Base-by-base conservation (phyloP, 768 basidiomycete species). In the Leucocoprinus birnbaumii region DNA sequence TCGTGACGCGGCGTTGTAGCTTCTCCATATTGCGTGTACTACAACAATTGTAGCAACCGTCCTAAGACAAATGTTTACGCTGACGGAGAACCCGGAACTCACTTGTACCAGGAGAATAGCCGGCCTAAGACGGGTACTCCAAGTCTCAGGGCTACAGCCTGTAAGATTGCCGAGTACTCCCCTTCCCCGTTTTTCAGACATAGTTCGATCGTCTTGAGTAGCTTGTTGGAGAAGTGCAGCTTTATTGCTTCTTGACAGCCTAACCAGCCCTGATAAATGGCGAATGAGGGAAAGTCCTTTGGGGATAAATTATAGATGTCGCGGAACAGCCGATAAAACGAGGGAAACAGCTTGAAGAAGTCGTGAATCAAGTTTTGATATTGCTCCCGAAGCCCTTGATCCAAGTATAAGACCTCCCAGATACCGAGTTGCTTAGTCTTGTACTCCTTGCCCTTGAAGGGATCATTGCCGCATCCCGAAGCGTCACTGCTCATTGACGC, bases 221-320 rank as follows among this genome's bases (percentile, higher is more conserved):
- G n/a, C 13, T 40, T 34, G 14, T 46, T 54, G 3, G 53, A 54
- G 41, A 48, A 47, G 37, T 54, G 46, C 45, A 54, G 26, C 14
- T 40, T 41, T 18, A 48, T n/a, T 16, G 53, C 53, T 13, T 46
- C 45, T 11, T 40, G 45, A 19, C 34, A 54, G 2, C 53, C 25
- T 3, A 11, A 21, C 53, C 53, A 54, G 14, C 46, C 6, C 27
- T 47, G 58, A 18, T 59, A 61, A 3, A 64, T 21, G 8, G 58
- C 11, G 41, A 62, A 64, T 4, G 64, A n/a, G 19, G 60, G 25
- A 10, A 63, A 56, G 44, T 66, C 43, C 1, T 25, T 35, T 2
- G 57, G 63, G 3, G 62, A 53, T 3, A 66, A 10, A n/a, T 44
- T 35, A 38, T 51, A 69, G 34, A 69, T 53, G 10, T 69, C 68